Conservation (phyloP, 2,329 filamentous ascomycete species). For the Acephala macrosclerotiorum region DNA sequence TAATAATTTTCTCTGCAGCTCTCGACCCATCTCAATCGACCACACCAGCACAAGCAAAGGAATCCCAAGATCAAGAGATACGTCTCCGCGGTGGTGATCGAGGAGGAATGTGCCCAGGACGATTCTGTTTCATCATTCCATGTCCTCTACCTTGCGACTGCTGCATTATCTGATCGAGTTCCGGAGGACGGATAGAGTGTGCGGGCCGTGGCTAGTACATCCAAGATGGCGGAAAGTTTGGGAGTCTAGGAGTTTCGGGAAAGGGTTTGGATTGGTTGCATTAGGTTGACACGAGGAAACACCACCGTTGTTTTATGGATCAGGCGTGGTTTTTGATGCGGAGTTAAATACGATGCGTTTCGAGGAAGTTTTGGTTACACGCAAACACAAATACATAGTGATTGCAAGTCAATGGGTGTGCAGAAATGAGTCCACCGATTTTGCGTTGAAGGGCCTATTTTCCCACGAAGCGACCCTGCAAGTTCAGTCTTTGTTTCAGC, state of each 20-base stretch:
- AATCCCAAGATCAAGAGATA: constrained; percentile 32
- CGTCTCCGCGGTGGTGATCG: constrained; percentile 42
- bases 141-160: constrained; percentile 44
- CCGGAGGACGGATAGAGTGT: not conserved
- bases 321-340: not conserved
- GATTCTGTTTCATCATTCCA: constrained; percentile 49
- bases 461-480: too few species aligned
- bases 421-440: not conserved
- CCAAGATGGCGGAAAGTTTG: not conserved
- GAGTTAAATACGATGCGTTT: not conserved
- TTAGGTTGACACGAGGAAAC: not conserved
- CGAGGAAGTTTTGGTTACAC: not conserved
- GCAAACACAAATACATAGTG: not conserved
- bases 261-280: not conserved
- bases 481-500: too few species aligned
- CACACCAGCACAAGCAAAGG: constrained; percentile 20
- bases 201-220: not conserved
- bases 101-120: constrained; percentile 42
- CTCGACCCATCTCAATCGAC: constrained; percentile 11
- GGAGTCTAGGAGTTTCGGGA: not conserved
- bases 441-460: not conserved
- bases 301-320: not conserved
- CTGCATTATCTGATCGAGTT: constrained; percentile 33
- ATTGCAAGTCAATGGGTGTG: not conserved
- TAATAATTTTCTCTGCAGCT: not conserved